Conservation (phyloP, 2,329 filamentous ascomycete species). For the Aspergillus sp. region DNA sequence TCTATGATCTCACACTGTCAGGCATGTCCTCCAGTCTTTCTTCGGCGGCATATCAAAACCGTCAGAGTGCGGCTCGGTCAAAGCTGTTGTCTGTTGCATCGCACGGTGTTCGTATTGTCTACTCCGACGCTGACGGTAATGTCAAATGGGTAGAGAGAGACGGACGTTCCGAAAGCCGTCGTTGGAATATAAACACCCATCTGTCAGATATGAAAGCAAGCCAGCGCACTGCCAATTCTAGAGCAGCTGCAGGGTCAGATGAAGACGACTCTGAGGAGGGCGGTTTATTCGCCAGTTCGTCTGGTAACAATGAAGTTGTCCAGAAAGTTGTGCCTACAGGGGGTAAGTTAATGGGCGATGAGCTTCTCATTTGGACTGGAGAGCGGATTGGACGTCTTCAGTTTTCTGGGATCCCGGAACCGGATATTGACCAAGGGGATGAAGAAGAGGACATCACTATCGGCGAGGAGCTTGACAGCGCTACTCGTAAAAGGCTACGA, state of each 20-base stretch:
- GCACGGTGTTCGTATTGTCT: slow-evolving; percentile 75
- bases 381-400: slow-evolving; percentile 69
- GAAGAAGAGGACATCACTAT: slow-evolving; percentile 30
- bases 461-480: slow-evolving; percentile 22
- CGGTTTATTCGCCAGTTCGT: slow-evolving; percentile 48
- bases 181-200: slow-evolving; percentile 51
- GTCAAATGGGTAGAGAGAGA: slow-evolving; percentile 90
- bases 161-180: slow-evolving; percentile 51
- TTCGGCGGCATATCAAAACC: slow-evolving; percentile 57
- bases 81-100: slow-evolving; percentile 74
- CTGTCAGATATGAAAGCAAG: slow-evolving; percentile 6
- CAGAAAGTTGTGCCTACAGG: slow-evolving; percentile 67
- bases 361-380: slow-evolving; percentile 81
- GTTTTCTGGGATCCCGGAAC: slow-evolving; percentile 46
- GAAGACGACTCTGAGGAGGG: slow-evolving; percentile 40
- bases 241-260: slow-evolving; percentile 10
- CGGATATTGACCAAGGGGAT: slow-evolving; percentile 19
- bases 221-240: neutral
- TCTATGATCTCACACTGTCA: slow-evolving; percentile 52
- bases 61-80: slow-evolving; percentile 72
- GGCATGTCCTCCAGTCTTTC: slow-evolving; percentile 20
- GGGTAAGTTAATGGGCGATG: slow-evolving; percentile 47
- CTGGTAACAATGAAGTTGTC: slow-evolving; percentile 61
- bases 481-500: slow-evolving; percentile 23
- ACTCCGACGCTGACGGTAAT: slow-evolving; percentile 74